Percentiles rank a stretch among this genome's conserved stretches.
Evolutionary conservation across 2,329 filamentous ascomycete species (phyloP).

Genomic region (Exophiala xenobiotica): DNA sequence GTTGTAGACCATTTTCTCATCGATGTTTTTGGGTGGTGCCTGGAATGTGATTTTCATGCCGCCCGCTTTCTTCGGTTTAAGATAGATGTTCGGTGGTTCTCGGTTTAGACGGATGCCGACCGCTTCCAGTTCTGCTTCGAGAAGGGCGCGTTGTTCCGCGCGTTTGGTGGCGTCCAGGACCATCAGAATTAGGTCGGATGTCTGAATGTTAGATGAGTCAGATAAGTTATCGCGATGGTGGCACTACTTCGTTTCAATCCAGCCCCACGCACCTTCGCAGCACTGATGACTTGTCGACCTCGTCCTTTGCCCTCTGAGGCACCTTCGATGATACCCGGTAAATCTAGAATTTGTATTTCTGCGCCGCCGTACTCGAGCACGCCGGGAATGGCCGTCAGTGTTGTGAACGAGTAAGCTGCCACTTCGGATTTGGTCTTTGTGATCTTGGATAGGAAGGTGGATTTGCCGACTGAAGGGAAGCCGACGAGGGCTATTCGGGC

Average conservation of each 20-base stretch:
- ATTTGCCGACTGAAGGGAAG: slow-evolving; percentile 99
- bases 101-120: slow-evolving; percentile 92
- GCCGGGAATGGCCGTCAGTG: slow-evolving; percentile 92
- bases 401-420: slow-evolving; percentile 95
- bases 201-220: no score
- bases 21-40: slow-evolving; percentile 79
- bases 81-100: slow-evolving; percentile 93
- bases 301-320: slow-evolving; percentile 93
- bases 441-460: slow-evolving; percentile 97
- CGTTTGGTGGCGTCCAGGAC: slow-evolving; percentile 94
- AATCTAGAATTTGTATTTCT: slow-evolving; percentile 95
- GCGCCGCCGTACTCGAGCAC: slow-evolving; percentile 97
- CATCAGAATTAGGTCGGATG: slow-evolving; percentile 85
- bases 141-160: slow-evolving; percentile 82
- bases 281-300: slow-evolving; percentile 93
- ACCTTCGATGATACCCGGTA: slow-evolving; percentile 97
- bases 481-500: slow-evolving; percentile 95
- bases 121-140: slow-evolving; percentile 90
- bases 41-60: slow-evolving; percentile 99
- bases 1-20: slow-evolving; percentile 98
- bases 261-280: slow-evolving; percentile 69
- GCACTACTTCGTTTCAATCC: background rate
- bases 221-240: background rate
- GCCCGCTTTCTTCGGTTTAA: slow-evolving; percentile 92
- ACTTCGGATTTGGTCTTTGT: slow-evolving; percentile 97